Conservation (phyloP, 305 asterid genomes). For the Euphrasia arctica region DNA sequence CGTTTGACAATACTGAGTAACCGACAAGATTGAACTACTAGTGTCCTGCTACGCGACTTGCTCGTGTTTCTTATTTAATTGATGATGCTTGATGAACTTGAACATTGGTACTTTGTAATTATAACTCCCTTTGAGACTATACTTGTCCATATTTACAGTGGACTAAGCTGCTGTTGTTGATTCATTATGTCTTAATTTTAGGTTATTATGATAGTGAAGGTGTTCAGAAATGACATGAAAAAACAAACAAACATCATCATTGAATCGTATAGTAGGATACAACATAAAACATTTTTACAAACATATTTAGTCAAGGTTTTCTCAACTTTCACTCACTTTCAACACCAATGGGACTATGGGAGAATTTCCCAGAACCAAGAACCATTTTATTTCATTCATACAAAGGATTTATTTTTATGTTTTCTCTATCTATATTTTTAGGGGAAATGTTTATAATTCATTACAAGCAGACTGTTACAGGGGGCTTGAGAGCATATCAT, state of each 20-base stretch:
- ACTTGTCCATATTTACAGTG: background rate
- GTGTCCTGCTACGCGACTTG: background rate
- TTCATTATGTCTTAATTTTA: background rate
- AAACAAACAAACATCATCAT: background rate
- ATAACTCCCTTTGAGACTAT: background rate
- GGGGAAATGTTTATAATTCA: background rate
- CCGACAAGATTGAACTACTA: background rate
- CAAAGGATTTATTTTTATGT: background rate
- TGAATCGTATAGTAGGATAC: background rate
- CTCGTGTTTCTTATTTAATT: background rate
- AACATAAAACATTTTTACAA: background rate
- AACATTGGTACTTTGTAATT: background rate
- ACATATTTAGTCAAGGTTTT: background rate
- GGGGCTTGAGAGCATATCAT: constrained; percentile 5
- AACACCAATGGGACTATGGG: background rate
- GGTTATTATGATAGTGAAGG: background rate
- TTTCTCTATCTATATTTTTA: background rate
- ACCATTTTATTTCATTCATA: background rate
- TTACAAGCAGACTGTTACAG: constrained; percentile 9
- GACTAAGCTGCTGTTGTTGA: background rate
- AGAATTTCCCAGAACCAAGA: background rate
- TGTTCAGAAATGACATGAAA: background rate
- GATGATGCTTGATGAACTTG: background rate
- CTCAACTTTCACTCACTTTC: background rate
- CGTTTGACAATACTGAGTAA: background rate